Conservation (phyloP, 139 green algal genomes). For the Volvox reticuliferus region DNA sequence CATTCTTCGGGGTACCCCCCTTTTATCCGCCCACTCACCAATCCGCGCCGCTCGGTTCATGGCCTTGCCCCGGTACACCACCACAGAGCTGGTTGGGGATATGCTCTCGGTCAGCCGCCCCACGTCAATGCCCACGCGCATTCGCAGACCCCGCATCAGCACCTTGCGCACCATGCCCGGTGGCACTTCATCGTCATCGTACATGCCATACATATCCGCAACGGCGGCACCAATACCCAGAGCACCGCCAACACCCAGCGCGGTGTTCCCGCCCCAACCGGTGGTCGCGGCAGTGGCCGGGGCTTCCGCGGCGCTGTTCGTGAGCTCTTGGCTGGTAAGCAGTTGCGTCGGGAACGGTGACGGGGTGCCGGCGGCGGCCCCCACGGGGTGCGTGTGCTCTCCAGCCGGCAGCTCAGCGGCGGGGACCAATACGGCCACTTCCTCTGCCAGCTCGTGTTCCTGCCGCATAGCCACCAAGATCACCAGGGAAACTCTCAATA, state of each 20-base stretch:
- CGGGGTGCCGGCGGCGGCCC: neutral
- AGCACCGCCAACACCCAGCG: neutral
- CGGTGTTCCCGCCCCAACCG: neutral
- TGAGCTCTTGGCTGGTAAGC: neutral
- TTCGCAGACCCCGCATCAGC: conserved; percentile 37
- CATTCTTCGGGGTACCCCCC: neutral
- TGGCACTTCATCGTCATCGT: conserved; percentile 27
- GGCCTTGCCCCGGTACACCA: conserved; percentile 40
- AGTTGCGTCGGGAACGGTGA: neutral
- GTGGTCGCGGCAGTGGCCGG: neutral
- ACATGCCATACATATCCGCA: conserved; percentile 29
- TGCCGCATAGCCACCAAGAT: neutral
- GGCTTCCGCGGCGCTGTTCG: neutral
- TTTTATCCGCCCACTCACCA: neutral
- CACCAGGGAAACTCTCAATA: too few relatives aligned
- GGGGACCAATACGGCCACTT: conserved; percentile 16
- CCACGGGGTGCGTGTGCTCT: neutral
- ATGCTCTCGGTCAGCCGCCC: conserved; percentile 22
- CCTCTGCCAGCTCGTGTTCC: conserved; percentile 44
- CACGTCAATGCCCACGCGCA: conserved; percentile 44
- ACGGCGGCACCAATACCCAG: conserved; percentile 8
- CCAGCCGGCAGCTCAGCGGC: neutral
- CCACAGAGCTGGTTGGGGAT: neutral
- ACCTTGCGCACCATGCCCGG: conserved; percentile 41
- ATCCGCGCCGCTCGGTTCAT: conserved; percentile 50